Evolutionary conservation across 768 basidiomycete species (phyloP).

Genomic region (Lactarius hatsudake): DNA sequence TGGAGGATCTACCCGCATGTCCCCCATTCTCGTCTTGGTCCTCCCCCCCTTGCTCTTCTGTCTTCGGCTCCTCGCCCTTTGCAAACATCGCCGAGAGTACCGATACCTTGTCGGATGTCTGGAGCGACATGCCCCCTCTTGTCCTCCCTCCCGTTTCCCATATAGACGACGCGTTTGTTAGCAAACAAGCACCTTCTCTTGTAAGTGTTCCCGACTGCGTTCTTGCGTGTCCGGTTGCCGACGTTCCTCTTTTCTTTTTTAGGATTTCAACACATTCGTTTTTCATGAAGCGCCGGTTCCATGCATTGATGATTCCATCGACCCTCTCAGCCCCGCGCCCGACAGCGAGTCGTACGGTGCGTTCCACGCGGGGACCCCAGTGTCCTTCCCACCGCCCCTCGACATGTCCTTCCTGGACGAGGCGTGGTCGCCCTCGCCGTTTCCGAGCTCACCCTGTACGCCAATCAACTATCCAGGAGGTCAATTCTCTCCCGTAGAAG

Average conservation of each 20-base stretch:
- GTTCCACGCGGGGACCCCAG: slow-evolving; percentile 15
- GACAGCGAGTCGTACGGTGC: neutral
- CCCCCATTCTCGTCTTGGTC: neutral
- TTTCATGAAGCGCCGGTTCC: slow-evolving; percentile 21
- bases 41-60: neutral
- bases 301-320: slow-evolving; percentile 27
- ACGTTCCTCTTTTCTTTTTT: neutral
- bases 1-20: neutral
- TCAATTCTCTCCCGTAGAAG: slow-evolving; percentile 18
- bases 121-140: slow-evolving; percentile 27
- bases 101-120: slow-evolving; percentile 10
- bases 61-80: slow-evolving; percentile 14
- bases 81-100: slow-evolving; percentile 11
- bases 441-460: slow-evolving; percentile 23
- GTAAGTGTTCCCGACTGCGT: slow-evolving; percentile 11
- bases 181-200: slow-evolving; percentile 24
- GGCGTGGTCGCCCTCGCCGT: slow-evolving; percentile 18
- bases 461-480: slow-evolving; percentile 18
- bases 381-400: slow-evolving; percentile 14
- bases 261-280: slow-evolving; percentile 29
- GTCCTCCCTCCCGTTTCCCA: slow-evolving; percentile 18
- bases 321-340: slow-evolving; percentile 24
- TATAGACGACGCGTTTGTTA: slow-evolving; percentile 11
- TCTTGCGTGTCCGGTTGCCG: neutral
- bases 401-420: slow-evolving; percentile 22